These are phyloP conservation scores for Lepidium didymum DNA, from an alignment of 345 rosid species.

Conservation along the genomic window DNA sequence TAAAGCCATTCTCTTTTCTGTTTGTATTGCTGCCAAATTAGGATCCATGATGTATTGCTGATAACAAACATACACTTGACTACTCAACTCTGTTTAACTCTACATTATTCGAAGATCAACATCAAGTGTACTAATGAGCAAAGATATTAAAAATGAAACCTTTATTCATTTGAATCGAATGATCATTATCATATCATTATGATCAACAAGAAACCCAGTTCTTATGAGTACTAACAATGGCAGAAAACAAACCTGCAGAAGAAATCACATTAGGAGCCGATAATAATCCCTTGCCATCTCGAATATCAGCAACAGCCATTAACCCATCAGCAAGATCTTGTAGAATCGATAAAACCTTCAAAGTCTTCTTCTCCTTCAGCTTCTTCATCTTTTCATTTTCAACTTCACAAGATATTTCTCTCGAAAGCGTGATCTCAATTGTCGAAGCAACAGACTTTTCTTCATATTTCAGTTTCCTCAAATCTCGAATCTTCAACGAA, in stretches of 20 bases:
- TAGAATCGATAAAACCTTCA: slow-evolving; percentile 67
- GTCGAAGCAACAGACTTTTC: slow-evolving; percentile 46
- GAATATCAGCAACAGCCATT: slow-evolving; percentile 72
- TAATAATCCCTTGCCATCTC: slow-evolving; percentile 59
- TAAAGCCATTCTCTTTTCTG: slow-evolving; percentile 2
- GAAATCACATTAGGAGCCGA: slow-evolving; percentile 51
- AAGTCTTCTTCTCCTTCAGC: slow-evolving; percentile 56
- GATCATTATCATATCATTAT: not conserved
- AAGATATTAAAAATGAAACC: not conserved
- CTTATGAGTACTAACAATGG: slow-evolving; percentile 80
- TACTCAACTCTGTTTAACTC: no score
- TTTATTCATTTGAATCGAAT: not conserved
- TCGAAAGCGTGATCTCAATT: slow-evolving; percentile 42
- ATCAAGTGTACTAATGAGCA: no score
- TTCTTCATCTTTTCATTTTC: slow-evolving; percentile 48
- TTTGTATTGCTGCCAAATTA: slow-evolving; percentile 11
- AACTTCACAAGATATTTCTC: slow-evolving; percentile 37
- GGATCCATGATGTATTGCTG: slow-evolving; percentile 6
- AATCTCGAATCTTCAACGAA: slow-evolving; percentile 59
- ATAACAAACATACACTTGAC: no score
- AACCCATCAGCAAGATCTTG: slow-evolving; percentile 88
- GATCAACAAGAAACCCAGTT: slow-evolving; percentile 79
- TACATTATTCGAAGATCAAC: no score
- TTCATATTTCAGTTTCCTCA: slow-evolving; percentile 45
- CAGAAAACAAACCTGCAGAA: slow-evolving; percentile 75